A percentile compares a stretch with the other conserved stretches of the same genome.
These are phyloP conservation scores for Didymellaceae sp. DNA, from an alignment of 2,329 filamentous ascomycete genomes.

Conservation along the genomic window DNA sequence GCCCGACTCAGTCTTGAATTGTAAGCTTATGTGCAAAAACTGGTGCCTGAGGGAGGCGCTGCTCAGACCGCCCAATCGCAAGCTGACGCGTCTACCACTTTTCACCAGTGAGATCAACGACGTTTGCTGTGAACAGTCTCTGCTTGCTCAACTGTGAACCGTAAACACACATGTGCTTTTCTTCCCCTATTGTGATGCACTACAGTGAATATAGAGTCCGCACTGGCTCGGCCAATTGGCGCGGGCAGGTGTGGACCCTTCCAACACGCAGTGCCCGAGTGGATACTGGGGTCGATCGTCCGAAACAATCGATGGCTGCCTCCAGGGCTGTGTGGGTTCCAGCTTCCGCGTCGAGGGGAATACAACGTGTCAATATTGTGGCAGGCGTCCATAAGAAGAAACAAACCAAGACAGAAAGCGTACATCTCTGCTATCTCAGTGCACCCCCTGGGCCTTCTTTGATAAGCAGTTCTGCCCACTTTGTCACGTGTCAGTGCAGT, in stretches of 20 bases:
- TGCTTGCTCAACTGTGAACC: no score
- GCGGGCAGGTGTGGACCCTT: conserved; percentile 29
- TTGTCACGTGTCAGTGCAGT: conserved; percentile 40
- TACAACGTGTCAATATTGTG: conserved; percentile 43
- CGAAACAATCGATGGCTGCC: conserved; percentile 35
- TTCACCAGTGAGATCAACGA: not conserved
- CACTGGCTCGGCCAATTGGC: conserved; percentile 12
- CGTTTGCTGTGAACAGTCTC: no score
- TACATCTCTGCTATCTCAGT: conserved; percentile 17
- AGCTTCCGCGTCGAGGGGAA: conserved; percentile 23
- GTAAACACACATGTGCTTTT: no score
- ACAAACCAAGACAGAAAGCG: conserved; percentile 3
- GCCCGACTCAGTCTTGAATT: not conserved
- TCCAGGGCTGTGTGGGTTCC: conserved; percentile 26
- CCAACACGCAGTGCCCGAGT: conserved; percentile 26
- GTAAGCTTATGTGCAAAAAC: not conserved
- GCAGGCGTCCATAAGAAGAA: conserved; percentile 24
- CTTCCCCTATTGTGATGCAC: no score
- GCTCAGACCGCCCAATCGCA: not conserved
- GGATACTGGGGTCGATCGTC: conserved; percentile 36
- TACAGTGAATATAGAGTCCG: no score
- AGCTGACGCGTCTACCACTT: not conserved
- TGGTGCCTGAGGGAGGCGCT: conserved; percentile 5
- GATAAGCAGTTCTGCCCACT: conserved; percentile 32
- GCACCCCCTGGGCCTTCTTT: conserved; percentile 24